Conservation (phyloP, 2,329 filamentous ascomycete genomes). For the Aspergillus pseudotamarii region DNA sequence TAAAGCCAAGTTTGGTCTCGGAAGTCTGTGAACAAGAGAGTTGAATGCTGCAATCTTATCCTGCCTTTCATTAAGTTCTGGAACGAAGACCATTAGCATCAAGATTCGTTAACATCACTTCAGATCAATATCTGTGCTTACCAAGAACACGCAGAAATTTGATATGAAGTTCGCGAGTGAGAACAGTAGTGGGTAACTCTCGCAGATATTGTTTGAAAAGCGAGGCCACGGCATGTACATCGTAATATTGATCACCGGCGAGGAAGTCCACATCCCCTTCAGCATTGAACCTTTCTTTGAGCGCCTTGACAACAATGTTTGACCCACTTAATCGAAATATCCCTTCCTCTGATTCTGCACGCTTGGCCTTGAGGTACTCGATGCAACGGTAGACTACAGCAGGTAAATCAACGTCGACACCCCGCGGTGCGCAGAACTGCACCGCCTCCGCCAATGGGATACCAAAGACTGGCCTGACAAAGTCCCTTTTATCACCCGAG, state of each 20-base stretch:
- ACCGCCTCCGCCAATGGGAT: slow-evolving; percentile 84
- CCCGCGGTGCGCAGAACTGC: slow-evolving; percentile 71
- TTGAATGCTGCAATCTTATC: slow-evolving; percentile 79
- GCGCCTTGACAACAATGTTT: slow-evolving; percentile 86
- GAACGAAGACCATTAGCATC: slow-evolving; percentile 12
- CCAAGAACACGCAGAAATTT: slow-evolving; percentile 81
- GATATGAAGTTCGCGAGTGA: slow-evolving; percentile 86
- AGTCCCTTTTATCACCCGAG: slow-evolving; percentile 53
- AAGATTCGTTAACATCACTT: background rate
- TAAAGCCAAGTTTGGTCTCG: slow-evolving; percentile 76
- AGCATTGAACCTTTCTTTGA: slow-evolving; percentile 89
- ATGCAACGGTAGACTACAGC: slow-evolving; percentile 95
- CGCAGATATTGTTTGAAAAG: slow-evolving; percentile 91
- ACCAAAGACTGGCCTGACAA: slow-evolving; percentile 77
- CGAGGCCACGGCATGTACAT: slow-evolving; percentile 94
- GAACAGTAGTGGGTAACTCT: slow-evolving; percentile 85
- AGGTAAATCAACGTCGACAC: slow-evolving; percentile 75
- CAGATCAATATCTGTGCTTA: slow-evolving; percentile 36
- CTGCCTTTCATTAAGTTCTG: slow-evolving; percentile 70
- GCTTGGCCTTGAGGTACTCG: slow-evolving; percentile 83
- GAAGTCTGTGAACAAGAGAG: slow-evolving; percentile 77
- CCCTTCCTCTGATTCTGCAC: slow-evolving; percentile 83
- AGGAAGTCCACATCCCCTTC: slow-evolving; percentile 91
- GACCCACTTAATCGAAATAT: slow-evolving; percentile 98
- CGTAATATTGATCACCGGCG: slow-evolving; percentile 77